Base-by-base conservation (phyloP, 2,329 filamentous ascomycete species). In the Fusarium tupiense region DNA sequence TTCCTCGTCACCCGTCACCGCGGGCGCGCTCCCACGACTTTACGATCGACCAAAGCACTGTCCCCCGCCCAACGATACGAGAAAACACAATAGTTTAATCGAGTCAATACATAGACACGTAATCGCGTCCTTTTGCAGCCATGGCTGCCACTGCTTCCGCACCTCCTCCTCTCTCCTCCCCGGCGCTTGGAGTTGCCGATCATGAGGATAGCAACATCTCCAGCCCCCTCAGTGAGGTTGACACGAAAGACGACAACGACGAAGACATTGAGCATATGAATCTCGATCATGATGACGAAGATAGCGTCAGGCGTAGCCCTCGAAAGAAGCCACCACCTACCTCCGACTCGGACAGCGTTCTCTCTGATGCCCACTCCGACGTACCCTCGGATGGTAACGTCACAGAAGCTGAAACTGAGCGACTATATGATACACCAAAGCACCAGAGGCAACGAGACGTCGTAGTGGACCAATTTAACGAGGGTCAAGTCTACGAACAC, bases 401-500 rank as follows among this genome's bases (percentile, higher is more conserved):
- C 81, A 92, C 95, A 8, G 96, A 98, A 83, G 96, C 96, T 40
- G 96, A 98, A 84, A 98, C 96, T 4, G 95, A 98, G 84, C 92
- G 96, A 67, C 88, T 99, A 69, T 96, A 96, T 80, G 91, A 93
- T 79, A 97, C 94, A n/a, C 95, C 95, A 24, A 90, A 91, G 72
- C 93, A 88, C 78, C 84, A 88, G 79, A 87, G 91, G 74, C 88
- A 90, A 77, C 87, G 88, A 77, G 89, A 92, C 77, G 89, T 92
- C 16, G 86, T 91, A 49, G 82, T 92, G 61, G 86, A 86, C 76
- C 85, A 86, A 72, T 89, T 87, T 79, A 86, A 87, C 63, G 86
- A 87, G 67, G 88, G 84, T 63, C 85, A 86, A 49, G 81, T 84
- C 63, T 89, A 90, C 73, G 91, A 93, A 77, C 89, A 89, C 74